A percentile compares a stretch with the other conserved stretches of the same genome.
phyloP scores from a whole-genome alignment of 2,329 filamentous ascomycete species.

The Thelonectria discophora region DNA sequence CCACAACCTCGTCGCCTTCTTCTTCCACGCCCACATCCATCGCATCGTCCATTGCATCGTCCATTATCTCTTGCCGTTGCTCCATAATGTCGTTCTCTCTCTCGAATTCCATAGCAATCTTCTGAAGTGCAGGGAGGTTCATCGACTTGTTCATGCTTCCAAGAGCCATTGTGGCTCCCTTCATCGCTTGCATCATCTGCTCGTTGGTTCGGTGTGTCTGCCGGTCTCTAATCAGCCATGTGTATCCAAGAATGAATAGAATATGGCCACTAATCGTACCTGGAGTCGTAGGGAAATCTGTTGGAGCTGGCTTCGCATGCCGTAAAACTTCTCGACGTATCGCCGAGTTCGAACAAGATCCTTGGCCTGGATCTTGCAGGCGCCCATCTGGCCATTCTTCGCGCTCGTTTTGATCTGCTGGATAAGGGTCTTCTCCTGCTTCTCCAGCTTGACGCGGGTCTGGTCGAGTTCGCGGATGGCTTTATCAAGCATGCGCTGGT shows the following conservation, averaged over 20 bases:
- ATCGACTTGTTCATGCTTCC: constrained; percentile 98
- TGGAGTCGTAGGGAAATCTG: constrained; percentile 95
- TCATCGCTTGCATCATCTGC: constrained; percentile 99
- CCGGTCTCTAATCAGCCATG: constrained; percentile 23
- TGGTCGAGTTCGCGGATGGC: constrained; percentile 96
- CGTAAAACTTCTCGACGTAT: constrained; percentile 98
- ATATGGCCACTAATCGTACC: constrained; percentile 57
- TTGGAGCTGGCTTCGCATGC: constrained; percentile 96
- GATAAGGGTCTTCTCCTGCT: constrained; percentile 97
- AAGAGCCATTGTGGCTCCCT: constrained; percentile 90
- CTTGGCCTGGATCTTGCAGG: constrained; percentile 97
- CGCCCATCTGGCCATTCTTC: constrained; percentile 98
- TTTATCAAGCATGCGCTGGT: constrained; percentile 96
- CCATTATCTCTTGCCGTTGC: constrained; percentile 99
- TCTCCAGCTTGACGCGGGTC: constrained; percentile 93
- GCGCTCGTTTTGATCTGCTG: constrained; percentile 98
- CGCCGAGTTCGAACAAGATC: constrained; percentile 92
- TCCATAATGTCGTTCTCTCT: constrained; percentile 99
- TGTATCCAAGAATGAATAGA: neutral
- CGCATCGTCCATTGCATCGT: constrained; percentile 96
- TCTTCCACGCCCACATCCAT: constrained; percentile 91
- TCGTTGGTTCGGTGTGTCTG: constrained; percentile 98
- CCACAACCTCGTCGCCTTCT: constrained; percentile 95
- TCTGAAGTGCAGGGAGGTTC: constrained; percentile 94
- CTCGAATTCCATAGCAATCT: constrained; percentile 99